These are phyloP conservation scores for Solanum arcanum DNA, from an alignment of 257 asterid species.

Conservation along the genomic window DNA sequence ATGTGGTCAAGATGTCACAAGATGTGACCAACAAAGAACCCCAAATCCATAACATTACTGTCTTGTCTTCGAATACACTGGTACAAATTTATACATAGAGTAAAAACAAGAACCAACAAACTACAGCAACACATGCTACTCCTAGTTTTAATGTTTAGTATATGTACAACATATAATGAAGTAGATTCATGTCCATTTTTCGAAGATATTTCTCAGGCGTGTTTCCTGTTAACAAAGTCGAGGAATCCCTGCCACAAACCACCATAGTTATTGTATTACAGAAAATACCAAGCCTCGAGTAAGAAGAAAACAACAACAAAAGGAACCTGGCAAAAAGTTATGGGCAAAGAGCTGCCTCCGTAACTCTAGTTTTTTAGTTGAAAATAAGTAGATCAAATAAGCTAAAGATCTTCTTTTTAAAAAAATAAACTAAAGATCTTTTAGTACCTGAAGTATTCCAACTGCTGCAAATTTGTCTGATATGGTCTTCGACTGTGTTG, in stretches of 20 bases:
- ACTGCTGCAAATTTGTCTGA: slow-evolving; percentile 90
- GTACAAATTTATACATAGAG: not conserved
- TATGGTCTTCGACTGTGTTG: slow-evolving; percentile 47
- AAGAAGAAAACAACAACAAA: not conserved
- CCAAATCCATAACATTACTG: not conserved
- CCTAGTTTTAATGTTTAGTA: not conserved
- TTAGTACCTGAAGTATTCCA: slow-evolving; percentile 80
- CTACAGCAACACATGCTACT: not conserved
- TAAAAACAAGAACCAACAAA: not conserved
- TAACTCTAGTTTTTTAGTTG: not conserved
- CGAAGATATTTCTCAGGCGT: not conserved
- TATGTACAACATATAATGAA: not conserved
- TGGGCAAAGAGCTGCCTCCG: not conserved
- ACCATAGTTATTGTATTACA: not conserved
- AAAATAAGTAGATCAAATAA: not conserved
- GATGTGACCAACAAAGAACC: not conserved
- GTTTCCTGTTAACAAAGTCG: slow-evolving; percentile 44
- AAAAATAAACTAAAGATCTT: not conserved
- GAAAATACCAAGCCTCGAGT: not conserved
- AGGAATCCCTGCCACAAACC: slow-evolving; percentile 48
- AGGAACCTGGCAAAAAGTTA: not conserved
- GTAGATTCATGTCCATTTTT: not conserved
- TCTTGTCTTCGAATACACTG: not conserved
- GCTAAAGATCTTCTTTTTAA: not conserved
- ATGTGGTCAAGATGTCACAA: not conserved